phyloP scores from a whole-genome alignment of 768 basidiomycete species.

The Rhizopogon vesiculosus region DNA sequence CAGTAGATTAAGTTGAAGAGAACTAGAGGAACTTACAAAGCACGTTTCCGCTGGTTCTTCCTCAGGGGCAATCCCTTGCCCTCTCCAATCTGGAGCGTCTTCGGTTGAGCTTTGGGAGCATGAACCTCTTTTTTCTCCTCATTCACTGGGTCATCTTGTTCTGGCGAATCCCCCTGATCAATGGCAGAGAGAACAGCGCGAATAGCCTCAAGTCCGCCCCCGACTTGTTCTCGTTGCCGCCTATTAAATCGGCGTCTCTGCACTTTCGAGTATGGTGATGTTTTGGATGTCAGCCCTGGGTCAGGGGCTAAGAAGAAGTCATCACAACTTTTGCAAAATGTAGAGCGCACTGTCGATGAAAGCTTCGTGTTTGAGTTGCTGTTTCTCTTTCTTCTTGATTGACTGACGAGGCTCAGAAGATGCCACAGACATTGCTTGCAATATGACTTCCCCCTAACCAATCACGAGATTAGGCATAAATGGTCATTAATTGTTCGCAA shows the following conservation, averaged over 20 bases:
- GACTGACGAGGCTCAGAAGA: conserved; percentile 21
- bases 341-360: conserved; percentile 56
- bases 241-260: conserved; percentile 68
- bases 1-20: conserved; percentile 1
- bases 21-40: conserved; percentile 46
- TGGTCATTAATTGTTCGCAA: neutral
- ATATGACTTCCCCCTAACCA: neutral
- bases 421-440: conserved; percentile 30
- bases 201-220: conserved; percentile 45
- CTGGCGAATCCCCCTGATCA: conserved; percentile 31
- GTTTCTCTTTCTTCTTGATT: conserved; percentile 64
- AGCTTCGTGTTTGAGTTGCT: conserved; percentile 57
- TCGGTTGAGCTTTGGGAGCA: conserved; percentile 17
- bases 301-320: neutral
- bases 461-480: neutral
- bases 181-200: conserved; percentile 52
- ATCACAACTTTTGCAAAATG: neutral
- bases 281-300: conserved; percentile 45
- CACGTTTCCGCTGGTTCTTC: conserved; percentile 59
- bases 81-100: conserved; percentile 60
- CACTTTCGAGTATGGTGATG: conserved; percentile 63
- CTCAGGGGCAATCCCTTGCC: conserved; percentile 56
- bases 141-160: conserved; percentile 12
- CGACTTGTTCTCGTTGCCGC: conserved; percentile 59
- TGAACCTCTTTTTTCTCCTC: conserved; percentile 14